Evolutionary conservation across 768 basidiomycete species (phyloP).

Genomic region (Tricholoma sp.): DNA sequence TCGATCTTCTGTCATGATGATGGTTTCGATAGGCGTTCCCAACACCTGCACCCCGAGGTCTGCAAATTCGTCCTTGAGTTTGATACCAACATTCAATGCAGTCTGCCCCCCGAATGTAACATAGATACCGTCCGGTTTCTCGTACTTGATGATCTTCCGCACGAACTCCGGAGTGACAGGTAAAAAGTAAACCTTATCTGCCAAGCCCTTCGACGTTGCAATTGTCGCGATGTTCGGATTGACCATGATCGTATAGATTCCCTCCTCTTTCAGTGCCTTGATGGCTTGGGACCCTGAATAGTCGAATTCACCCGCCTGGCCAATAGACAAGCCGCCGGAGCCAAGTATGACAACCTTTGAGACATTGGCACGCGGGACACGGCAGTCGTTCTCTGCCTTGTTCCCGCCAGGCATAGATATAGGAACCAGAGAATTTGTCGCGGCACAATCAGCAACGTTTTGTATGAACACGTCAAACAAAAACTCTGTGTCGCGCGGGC

Average conservation of each 20-base stretch:
- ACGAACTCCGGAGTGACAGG: slow-evolving; percentile 98
- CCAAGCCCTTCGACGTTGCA: slow-evolving; percentile 93
- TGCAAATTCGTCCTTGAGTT: slow-evolving; percentile 95
- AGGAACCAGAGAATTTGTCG: slow-evolving; percentile 47
- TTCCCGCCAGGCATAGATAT: slow-evolving; percentile 75
- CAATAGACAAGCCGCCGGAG: slow-evolving; percentile 96
- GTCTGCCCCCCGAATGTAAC: slow-evolving; percentile 99
- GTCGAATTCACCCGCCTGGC: slow-evolving; percentile 99
- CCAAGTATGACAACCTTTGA: slow-evolving; percentile 95
- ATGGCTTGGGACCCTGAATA: slow-evolving; percentile 99
- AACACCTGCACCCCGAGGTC: slow-evolving; percentile 87
- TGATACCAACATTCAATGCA: slow-evolving; percentile 93
- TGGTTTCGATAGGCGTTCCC: slow-evolving; percentile 94
- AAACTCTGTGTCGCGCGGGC: slow-evolving; percentile 97
- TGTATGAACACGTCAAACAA: slow-evolving; percentile 96
- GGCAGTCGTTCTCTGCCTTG: slow-evolving; percentile 77
- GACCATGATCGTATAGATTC: slow-evolving; percentile 97
- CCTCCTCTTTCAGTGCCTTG: slow-evolving; percentile 98
- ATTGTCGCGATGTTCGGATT: slow-evolving; percentile 99
- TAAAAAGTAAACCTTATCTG: slow-evolving; percentile 99
- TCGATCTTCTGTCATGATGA: slow-evolving; percentile 96
- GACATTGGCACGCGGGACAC: slow-evolving; percentile 68
- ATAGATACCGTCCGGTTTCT: slow-evolving; percentile 98
- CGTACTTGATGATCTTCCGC: slow-evolving; percentile 96
- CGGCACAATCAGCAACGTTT: slow-evolving; percentile 71